Percentiles rank a stretch among this genome's conserved stretches.
Conservation (phyloP, 1,284 basidiomycete species). For the Ustilago esculenta region DNA sequence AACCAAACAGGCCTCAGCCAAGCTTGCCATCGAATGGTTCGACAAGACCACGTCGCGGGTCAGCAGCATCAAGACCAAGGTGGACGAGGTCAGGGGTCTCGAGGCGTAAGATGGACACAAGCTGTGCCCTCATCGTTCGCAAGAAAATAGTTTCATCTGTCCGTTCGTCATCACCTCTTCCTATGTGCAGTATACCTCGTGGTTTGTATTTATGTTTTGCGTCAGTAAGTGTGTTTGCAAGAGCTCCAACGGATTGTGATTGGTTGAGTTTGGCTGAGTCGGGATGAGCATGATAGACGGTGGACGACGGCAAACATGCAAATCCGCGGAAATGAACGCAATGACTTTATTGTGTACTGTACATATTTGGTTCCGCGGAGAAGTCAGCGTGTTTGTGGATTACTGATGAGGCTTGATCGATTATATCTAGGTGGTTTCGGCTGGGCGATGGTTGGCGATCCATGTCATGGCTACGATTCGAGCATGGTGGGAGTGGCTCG, state of each 20-base stretch:
- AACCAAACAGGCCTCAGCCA: constrained; percentile 56
- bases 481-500: too few species aligned
- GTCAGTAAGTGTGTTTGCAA: constrained; percentile 1
- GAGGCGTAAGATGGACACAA: constrained; percentile 21
- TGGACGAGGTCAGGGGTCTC: constrained; percentile 38
- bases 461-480: too few species aligned
- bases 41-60: constrained; percentile 40
- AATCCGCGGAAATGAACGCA: constrained; percentile 6
- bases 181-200: background rate
- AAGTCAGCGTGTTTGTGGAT: too few species aligned
- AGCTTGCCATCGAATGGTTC: constrained; percentile 55
- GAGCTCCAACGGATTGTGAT: too few species aligned
- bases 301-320: background rate
- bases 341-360: too few species aligned
- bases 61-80: constrained; percentile 9
- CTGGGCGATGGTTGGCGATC: too few species aligned
- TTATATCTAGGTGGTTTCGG: too few species aligned
- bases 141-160: too few species aligned
- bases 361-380: too few species aligned
- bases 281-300: too few species aligned
- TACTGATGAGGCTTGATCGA: too few species aligned
- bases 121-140: too few species aligned
- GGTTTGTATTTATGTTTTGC: background rate
- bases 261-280: background rate
- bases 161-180: background rate